A percentile compares a stretch with the other conserved stretches of the same genome.
Evolutionary conservation across 2,329 filamentous ascomycete species (phyloP).

Genomic region (Cladosporium colombiae): DNA sequence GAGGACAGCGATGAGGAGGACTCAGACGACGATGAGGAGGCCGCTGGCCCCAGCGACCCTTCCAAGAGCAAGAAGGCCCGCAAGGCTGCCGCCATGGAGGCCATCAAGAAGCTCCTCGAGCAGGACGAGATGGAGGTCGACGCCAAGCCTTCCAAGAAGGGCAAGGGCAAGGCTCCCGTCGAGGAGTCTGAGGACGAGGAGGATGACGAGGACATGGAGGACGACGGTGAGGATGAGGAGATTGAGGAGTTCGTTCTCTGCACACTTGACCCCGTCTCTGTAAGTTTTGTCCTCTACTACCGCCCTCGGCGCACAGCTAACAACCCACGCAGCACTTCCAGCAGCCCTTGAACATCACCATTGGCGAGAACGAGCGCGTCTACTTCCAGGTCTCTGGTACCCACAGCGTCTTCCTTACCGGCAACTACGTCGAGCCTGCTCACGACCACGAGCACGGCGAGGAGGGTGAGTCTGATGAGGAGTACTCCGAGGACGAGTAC

Average conservation of each 20-base stretch:
- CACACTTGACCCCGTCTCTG: conserved; percentile 90
- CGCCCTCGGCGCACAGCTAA: conserved; percentile 30
- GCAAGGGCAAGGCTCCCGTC: conserved; percentile 58
- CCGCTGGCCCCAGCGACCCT: conserved; percentile 88
- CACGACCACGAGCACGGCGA: conserved; percentile 60
- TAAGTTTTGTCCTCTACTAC: conserved; percentile 49
- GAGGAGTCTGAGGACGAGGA: conserved; percentile 52
- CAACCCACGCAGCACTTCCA: conserved; percentile 74
- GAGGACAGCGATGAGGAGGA: conserved; percentile 59
- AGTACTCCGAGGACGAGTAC: conserved; percentile 71
- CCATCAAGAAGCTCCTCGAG: conserved; percentile 68
- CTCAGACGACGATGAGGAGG: conserved; percentile 67
- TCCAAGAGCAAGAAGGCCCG: conserved; percentile 85
- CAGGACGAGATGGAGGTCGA: conserved; percentile 72
- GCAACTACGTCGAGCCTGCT: conserved; percentile 85
- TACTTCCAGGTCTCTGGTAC: conserved; percentile 91
- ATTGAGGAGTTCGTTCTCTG: conserved; percentile 91
- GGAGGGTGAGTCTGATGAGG: conserved; percentile 61
- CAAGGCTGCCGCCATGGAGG: conserved; percentile 73
- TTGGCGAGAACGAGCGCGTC: conserved; percentile 83
- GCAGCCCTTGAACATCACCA: conserved; percentile 89
- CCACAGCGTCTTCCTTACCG: conserved; percentile 87
- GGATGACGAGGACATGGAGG: conserved; percentile 54
- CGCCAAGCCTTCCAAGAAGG: conserved; percentile 69
- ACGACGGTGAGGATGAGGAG: conserved; percentile 61